Evolutionary conservation across 192 early-diverging fungal genomes (phyloP).

Genomic region (Coemansia sp.): DNA sequence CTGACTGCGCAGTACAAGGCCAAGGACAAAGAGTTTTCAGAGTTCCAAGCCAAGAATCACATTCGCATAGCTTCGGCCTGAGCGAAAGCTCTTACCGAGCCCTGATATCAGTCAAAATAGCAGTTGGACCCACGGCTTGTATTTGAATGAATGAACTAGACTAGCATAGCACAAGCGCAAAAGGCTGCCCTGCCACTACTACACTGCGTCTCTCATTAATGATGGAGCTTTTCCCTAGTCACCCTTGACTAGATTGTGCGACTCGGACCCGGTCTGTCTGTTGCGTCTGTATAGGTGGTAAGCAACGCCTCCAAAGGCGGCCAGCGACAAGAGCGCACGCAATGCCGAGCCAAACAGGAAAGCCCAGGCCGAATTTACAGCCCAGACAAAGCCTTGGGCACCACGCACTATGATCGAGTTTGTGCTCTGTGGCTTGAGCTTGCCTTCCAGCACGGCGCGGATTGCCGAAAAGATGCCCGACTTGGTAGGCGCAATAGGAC

Average conservation of each 20-base stretch:
- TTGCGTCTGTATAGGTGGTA: conserved; percentile 22
- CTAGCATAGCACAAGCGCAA: no score
- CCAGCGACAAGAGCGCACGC: conserved; percentile 21
- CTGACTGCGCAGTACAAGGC: conserved; percentile 75
- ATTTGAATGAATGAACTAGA: no score
- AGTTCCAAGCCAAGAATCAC: conserved; percentile 86
- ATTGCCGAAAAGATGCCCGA: conserved; percentile 42
- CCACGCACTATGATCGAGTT: conserved; percentile 36
- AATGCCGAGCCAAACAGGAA: conserved; percentile 29
- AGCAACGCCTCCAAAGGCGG: conserved; percentile 2
- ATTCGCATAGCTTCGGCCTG: conserved; percentile 60
- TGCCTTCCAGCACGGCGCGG: conserved; percentile 37
- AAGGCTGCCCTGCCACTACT: no score
- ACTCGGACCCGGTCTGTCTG: neutral
- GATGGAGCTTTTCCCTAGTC: conserved; percentile 8
- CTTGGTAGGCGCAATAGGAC: conserved; percentile 28
- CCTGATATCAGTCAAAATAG: neutral
- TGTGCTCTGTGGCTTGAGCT: conserved; percentile 27
- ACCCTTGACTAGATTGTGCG: conserved; percentile 31
- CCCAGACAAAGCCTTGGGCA: neutral
- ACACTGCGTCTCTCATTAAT: neutral
- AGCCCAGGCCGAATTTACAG: conserved; percentile 5
- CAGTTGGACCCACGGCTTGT: no score
- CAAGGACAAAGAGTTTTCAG: conserved; percentile 84
- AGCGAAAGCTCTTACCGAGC: no score